Evolutionary conservation across 768 basidiomycete species (phyloP), one percentile per base, ranked within the genome.

Genomic region (Rossbeevera mucosa): DNA sequence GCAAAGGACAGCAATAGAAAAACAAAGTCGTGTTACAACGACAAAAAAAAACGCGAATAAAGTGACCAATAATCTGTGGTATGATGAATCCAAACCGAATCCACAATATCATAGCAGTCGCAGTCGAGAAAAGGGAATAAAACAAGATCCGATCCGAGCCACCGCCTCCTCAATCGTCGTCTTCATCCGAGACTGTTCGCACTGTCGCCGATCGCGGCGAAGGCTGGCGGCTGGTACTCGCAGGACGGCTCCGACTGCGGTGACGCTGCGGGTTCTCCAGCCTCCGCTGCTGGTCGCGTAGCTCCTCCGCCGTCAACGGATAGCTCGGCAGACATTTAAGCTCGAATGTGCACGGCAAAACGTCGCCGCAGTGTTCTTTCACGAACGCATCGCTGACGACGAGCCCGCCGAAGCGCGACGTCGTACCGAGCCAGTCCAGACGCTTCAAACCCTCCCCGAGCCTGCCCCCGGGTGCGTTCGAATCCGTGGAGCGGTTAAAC

Each of bases 371-470:
- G 3, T 77, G 56, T 13, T 72, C 72, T 59, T 63, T 67, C 44
- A 82, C 73, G 25, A 73, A 59, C 9, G 63, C 48, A 9, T 80
- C 76, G 60, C 81, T 77, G 16, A 61, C 21, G 50, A 67, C 59
- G 24, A 90, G 65, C 8, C 89, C 89, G 2, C 82, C 87, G 57
- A 80, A 91, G 68, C 79, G 75, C 28, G 80, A 80, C 48, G 78
- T 64, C 44, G 71, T 65, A 7, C 80, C 74, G 28, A 91, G 72
- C 72, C 80, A 90, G 61, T 91, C 89, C 48, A 86, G 69, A 48
- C 83, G 71, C 56, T 80, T 78, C 65, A 91, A 73, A 8, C 82
- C 82, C 44, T 78, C 74, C 7, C 80, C 81, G 4, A 91, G 75
- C 38, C 69, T 68, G 0, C 87, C 89, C 0, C 89, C 89, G 1